These are phyloP conservation scores for Candida rishiriensis DNA, from an alignment of 805 yeast species.

Conservation along the genomic window DNA sequence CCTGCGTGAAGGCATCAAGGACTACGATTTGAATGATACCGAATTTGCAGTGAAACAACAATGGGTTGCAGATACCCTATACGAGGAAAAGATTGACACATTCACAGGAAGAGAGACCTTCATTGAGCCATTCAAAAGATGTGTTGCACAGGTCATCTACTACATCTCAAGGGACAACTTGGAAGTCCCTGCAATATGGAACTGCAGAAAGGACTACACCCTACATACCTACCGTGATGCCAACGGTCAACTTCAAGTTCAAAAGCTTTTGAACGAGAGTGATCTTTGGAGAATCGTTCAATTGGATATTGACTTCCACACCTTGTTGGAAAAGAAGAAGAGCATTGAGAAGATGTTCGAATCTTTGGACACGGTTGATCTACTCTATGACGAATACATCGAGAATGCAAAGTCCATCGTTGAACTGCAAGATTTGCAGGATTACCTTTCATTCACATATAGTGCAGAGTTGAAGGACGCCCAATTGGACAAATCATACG, in stretches of 20 bases:
- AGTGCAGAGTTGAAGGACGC: slow-evolving; percentile 52
- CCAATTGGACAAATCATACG: slow-evolving; percentile 15
- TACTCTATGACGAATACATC: slow-evolving; percentile 51
- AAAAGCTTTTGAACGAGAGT: slow-evolving; percentile 62
- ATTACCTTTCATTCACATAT: slow-evolving; percentile 71
- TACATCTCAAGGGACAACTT: slow-evolving; percentile 71
- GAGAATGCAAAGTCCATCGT: slow-evolving; percentile 57
- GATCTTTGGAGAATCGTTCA: slow-evolving; percentile 90
- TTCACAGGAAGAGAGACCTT: slow-evolving; percentile 31
- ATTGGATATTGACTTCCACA: slow-evolving; percentile 84
- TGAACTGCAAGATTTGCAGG: slow-evolving; percentile 83
- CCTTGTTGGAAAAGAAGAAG: slow-evolving; percentile 69
- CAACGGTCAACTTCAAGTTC: slow-evolving; percentile 40
- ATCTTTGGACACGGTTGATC: slow-evolving; percentile 53
- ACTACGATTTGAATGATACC: slow-evolving; percentile 62
- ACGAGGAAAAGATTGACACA: slow-evolving; percentile 48
- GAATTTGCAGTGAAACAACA: slow-evolving; percentile 69
- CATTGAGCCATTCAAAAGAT: slow-evolving; percentile 53
- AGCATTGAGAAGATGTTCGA: slow-evolving; percentile 50
- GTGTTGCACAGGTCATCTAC: slow-evolving; percentile 67
- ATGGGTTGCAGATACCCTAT: slow-evolving; percentile 73
- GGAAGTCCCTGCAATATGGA: slow-evolving; percentile 95
- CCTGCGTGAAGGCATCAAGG: slow-evolving; percentile 59
- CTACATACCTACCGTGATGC: slow-evolving; percentile 43
- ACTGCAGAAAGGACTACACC: slow-evolving; percentile 88